phyloP scores from a whole-genome alignment of 2,329 filamentous ascomycete genomes.

The Hymenoscyphus linearis region DNA sequence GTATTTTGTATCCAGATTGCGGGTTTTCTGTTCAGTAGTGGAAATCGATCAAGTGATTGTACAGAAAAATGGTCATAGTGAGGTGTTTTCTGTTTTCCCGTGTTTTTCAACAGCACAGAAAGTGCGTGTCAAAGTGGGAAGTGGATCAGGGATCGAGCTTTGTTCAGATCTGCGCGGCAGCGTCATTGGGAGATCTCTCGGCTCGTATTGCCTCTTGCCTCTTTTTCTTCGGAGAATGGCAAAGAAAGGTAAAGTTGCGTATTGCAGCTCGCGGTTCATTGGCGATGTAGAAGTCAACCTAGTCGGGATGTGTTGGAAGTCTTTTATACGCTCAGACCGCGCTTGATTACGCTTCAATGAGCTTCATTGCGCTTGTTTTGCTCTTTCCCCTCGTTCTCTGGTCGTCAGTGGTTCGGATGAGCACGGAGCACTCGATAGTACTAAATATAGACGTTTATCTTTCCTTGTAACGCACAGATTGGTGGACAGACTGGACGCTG shows the following conservation, averaged over 20 bases:
- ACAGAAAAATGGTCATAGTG: neutral
- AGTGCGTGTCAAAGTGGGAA: slow-evolving; percentile 1
- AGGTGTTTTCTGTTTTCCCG: neutral
- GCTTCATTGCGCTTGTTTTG: neutral
- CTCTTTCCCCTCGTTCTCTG: no score
- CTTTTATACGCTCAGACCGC: neutral
- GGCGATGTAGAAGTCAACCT: neutral
- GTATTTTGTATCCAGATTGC: neutral
- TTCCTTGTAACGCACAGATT: neutral
- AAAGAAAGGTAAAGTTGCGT: neutral
- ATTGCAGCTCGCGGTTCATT: neutral
- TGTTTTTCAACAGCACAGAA: neutral
- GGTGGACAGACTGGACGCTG: neutral
- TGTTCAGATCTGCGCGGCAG: neutral
- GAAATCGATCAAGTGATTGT: neutral
- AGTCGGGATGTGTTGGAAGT: neutral
- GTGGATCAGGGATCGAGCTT: neutral
- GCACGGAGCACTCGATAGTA: neutral
- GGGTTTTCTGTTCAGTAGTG: neutral
- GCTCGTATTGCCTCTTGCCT: neutral
- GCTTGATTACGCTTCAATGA: neutral
- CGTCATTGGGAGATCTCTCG: neutral
- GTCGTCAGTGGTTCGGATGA: neutral
- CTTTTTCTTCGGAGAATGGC: neutral
- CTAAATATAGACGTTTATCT: neutral